Conservation (phyloP, 495 filamentous ascomycete genomes). For the Glonium stellatum region DNA sequence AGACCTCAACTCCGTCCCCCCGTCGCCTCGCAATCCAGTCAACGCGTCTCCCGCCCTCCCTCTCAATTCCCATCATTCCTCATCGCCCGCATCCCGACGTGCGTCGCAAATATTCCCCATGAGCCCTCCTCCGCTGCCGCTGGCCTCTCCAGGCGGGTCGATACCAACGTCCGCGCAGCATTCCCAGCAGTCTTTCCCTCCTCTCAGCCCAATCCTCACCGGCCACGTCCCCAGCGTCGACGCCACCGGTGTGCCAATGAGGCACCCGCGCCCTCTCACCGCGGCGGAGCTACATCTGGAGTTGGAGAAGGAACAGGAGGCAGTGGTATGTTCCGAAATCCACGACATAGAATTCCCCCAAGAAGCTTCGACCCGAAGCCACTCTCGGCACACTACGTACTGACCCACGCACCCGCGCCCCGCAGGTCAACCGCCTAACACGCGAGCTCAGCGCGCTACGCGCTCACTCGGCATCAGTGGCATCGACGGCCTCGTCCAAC, state of each 20-base stretch:
- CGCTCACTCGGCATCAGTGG: slow-evolving; percentile 69
- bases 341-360: not conserved
- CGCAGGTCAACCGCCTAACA: slow-evolving; percentile 88
- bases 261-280: slow-evolving; percentile 78
- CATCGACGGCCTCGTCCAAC: slow-evolving; percentile 71
- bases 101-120: slow-evolving; percentile 42
- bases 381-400: not conserved
- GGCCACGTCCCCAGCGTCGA: slow-evolving; percentile 23
- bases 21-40: slow-evolving; percentile 42
- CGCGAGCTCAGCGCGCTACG: slow-evolving; percentile 76
- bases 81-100: slow-evolving; percentile 42
- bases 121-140: slow-evolving; percentile 41
- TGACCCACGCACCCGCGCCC: not conserved
- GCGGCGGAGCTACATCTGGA: slow-evolving; percentile 79
- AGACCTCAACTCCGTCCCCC: slow-evolving; percentile 55
- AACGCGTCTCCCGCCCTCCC: slow-evolving; percentile 14
- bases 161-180: slow-evolving; percentile 16
- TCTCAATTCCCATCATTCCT: slow-evolving; percentile 41
- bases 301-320: slow-evolving; percentile 89
- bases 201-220: slow-evolving; percentile 25
- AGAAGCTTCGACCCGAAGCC: not conserved
- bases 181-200: slow-evolving; percentile 18
- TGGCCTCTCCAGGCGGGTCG: slow-evolving; percentile 29
- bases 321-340: slow-evolving; percentile 57
- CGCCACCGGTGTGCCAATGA: slow-evolving; percentile 49